Base-by-base conservation (phyloP, 176 grass and related monocot species). In the Carex scoparia region DNA sequence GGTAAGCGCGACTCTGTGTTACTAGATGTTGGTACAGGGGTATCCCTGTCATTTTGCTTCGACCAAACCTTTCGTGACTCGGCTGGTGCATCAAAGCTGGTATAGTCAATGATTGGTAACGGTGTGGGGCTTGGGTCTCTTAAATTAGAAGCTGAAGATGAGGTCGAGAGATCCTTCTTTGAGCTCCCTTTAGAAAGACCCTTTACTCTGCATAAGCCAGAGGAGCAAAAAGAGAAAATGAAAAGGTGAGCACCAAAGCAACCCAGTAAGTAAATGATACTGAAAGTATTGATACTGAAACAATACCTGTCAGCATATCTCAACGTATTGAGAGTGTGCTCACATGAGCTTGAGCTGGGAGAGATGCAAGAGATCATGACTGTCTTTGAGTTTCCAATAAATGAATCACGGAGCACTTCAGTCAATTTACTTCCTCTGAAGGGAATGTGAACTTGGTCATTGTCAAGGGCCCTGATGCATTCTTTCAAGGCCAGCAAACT, bases 321-420 rank as follows among this genome's bases (percentile, higher is more conserved):
- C 35, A 87, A 66, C 5, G 89, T 90, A 55, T 90, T 90, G 46
- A 90, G 85, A 49, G 89, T 90, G 64, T 90, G 89, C 30, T 90
- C 89, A 63, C 89, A 90, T 46, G 89, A 90, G 65, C 85, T 84
- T n/a, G 81, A 90, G 57, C 84, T 90, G 60, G 89, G 89, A 81
- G 89, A 90, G 70, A 90, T 75, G 55, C 89, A 90, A 37, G 89
- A 90, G 38, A 90, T 90, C 89, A 90, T 90, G 64, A 90, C 85
- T 46, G 88, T 90, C 19, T 85, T 81, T 16, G 89, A 90, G 38
- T 90, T 74, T 51, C 89, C 89, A 87, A 90, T 84, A 71, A 90
- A 90, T 7, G 89, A 90, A 84, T 90, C 89, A 48, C 89, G 76
- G 10, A 90, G 55, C n/a, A 90, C 89, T 87, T 87, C 85, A 61